phyloP scores from a whole-genome alignment of 805 yeast genomes.

The Wickerhamiella qilinensis region DNA sequence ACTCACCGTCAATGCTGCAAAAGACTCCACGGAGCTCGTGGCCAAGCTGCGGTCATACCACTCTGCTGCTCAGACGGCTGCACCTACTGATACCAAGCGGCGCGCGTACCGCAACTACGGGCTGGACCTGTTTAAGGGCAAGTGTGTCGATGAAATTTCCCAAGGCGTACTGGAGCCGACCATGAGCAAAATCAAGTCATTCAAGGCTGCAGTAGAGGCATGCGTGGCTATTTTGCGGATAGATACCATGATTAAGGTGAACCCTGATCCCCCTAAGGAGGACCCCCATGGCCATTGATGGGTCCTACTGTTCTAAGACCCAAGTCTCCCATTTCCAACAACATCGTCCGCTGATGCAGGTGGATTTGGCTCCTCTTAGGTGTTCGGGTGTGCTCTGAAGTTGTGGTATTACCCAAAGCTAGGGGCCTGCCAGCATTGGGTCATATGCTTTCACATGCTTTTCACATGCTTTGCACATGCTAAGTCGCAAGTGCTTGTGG shows the following conservation, averaged over 20 bases:
- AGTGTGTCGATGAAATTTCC: constrained; percentile 68
- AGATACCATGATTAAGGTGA: constrained; percentile 95
- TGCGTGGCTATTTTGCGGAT: constrained; percentile 94
- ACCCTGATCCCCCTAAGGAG: constrained; percentile 71
- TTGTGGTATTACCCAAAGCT: no score
- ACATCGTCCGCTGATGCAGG: no score
- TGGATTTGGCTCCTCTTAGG: no score
- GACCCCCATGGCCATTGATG: constrained; percentile 71
- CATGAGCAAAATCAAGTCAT: constrained; percentile 75
- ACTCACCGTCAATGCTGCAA: constrained; percentile 91
- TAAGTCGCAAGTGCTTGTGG: no score
- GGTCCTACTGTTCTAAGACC: no score
- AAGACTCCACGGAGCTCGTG: constrained; percentile 86
- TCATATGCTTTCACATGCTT: no score
- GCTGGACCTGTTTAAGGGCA: constrained; percentile 78
- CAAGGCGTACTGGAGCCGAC: constrained; percentile 94
- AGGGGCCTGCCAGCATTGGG: no score
- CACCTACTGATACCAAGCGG: constrained; percentile 68
- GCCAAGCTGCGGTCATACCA: constrained; percentile 94
- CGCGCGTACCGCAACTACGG: constrained; percentile 84
- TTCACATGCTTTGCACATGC: no score
- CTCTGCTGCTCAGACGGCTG: constrained; percentile 81
- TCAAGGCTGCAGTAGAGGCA: constrained; percentile 94
- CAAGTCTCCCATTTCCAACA: no score
- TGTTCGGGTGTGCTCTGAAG: no score